A percentile compares a stretch with the other conserved stretches of the same genome.
Evolutionary conservation across 306 rosid genomes (phyloP).

Genomic region (Pachyrhizus erosus): DNA sequence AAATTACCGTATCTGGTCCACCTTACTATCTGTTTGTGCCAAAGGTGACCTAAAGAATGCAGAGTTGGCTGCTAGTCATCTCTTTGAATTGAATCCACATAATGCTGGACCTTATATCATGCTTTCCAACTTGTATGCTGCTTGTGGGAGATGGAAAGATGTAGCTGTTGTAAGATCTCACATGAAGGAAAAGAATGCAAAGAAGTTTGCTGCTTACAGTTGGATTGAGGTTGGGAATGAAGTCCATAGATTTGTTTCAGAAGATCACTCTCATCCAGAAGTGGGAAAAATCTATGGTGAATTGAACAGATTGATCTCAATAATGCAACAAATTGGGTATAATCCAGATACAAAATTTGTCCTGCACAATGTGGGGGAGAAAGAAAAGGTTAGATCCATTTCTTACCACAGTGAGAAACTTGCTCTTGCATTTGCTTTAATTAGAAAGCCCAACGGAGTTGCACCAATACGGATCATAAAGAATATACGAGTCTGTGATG

Average conservation of each 20-base stretch:
- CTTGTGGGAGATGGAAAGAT: conserved; percentile 59
- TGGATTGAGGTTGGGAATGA: conserved; percentile 54
- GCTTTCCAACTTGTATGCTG: conserved; percentile 63
- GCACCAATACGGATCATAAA: conserved; percentile 60
- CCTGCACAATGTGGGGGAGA: conserved; percentile 60
- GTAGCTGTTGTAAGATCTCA: conserved; percentile 52
- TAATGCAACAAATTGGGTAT: conserved; percentile 52
- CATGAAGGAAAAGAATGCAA: conserved; percentile 51
- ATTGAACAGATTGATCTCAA: conserved; percentile 44
- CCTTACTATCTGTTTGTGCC: conserved; percentile 51
- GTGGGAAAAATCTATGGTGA: conserved; percentile 42
- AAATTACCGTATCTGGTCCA: conserved; percentile 52
- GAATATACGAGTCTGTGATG: conserved; percentile 59
- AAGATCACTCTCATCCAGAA: conserved; percentile 52
- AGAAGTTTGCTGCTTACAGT: conserved; percentile 61
- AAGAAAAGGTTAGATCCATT: conserved; percentile 58
- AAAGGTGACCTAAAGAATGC: conserved; percentile 50
- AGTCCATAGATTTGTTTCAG: conserved; percentile 58
- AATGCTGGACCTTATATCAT: conserved; percentile 58
- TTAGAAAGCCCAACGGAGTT: conserved; percentile 47
- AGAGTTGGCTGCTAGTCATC: conserved; percentile 53
- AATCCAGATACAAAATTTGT: conserved; percentile 53
- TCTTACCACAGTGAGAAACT: conserved; percentile 63
- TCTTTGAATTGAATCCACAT: conserved; percentile 53
- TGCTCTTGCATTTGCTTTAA: conserved; percentile 59